These are phyloP conservation scores for Davidsoniella eucalypti DNA, from an alignment of 2,329 filamentous ascomycete genomes.

Conservation along the genomic window DNA sequence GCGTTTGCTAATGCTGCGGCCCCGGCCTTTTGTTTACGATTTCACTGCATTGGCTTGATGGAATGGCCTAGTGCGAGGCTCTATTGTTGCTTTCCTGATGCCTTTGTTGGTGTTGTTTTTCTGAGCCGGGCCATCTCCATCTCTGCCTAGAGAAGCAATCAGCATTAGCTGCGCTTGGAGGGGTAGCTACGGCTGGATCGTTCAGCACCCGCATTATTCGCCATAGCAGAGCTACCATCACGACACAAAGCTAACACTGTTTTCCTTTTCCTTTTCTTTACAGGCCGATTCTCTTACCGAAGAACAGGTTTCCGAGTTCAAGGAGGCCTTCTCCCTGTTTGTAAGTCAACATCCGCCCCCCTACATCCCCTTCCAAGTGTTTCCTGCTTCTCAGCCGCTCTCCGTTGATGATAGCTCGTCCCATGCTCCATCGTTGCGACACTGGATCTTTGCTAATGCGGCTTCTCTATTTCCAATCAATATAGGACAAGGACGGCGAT, in stretches of 20 bases:
- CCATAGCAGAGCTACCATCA: too few species aligned
- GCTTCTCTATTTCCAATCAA: conserved; percentile 12
- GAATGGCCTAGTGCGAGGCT: too few species aligned
- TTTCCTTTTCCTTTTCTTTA: background rate
- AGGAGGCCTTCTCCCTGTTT: conserved; percentile 99
- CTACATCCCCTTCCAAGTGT: conserved; percentile 1
- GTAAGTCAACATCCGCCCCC: conserved; percentile 42
- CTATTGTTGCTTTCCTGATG: too few species aligned
- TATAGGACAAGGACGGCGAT: conserved; percentile 77
- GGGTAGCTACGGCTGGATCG: too few species aligned
- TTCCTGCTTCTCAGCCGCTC: background rate
- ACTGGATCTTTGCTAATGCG: conserved; percentile 16
- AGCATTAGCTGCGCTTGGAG: too few species aligned
- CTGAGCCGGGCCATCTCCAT: too few species aligned
- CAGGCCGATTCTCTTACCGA: conserved; percentile 97
- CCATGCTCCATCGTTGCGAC: background rate
- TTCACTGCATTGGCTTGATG: background rate
- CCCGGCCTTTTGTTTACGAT: background rate
- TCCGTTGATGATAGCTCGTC: background rate
- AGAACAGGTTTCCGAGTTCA: conserved; percentile 99
- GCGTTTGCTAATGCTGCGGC: background rate
- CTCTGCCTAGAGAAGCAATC: too few species aligned
- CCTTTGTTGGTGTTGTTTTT: too few species aligned
- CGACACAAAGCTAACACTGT: background rate
- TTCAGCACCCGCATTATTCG: too few species aligned